Evolutionary conservation across 2,329 filamentous ascomycete genomes (phyloP).

Genomic region (Aspergillus amoenus): DNA sequence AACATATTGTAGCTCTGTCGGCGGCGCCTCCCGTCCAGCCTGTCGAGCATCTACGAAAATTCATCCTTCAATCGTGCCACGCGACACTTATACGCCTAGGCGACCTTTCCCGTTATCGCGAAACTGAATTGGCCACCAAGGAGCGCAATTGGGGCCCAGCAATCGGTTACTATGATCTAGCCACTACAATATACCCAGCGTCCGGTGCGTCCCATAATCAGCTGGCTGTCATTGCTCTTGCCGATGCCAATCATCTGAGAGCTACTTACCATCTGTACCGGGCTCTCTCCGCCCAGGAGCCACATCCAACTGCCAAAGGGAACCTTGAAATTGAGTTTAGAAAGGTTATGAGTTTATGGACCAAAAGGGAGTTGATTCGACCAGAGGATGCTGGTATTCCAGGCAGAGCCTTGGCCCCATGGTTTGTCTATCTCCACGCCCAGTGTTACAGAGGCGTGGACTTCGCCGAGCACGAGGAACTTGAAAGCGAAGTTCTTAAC

Average conservation of each 20-base stretch:
- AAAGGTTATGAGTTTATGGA: conserved; percentile 60
- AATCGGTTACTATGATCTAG: conserved; percentile 80
- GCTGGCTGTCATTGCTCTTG: conserved; percentile 79
- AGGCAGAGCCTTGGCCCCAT: conserved; percentile 65
- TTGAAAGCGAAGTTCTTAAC: conserved; percentile 82
- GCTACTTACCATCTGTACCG: conserved; percentile 89
- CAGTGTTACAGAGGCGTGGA: conserved; percentile 75
- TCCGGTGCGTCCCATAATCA: conserved; percentile 87
- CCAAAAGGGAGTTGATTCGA: conserved; percentile 52
- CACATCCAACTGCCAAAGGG: conserved; percentile 69
- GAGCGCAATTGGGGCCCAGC: conserved; percentile 76
- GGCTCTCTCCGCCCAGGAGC: conserved; percentile 70
- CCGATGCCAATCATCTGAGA: conserved; percentile 74
- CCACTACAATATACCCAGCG: conserved; percentile 72
- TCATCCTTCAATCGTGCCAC: conserved; percentile 73
- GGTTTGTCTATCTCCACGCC: conserved; percentile 85
- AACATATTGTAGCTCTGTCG: conserved; percentile 35
- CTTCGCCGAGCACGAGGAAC: conserved; percentile 72
- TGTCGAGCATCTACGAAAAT: conserved; percentile 52
- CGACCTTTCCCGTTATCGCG: conserved; percentile 84
- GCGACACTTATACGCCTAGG: conserved; percentile 81
- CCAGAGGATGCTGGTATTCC: conserved; percentile 51
- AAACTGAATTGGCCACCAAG: conserved; percentile 69
- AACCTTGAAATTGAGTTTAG: conserved; percentile 82
- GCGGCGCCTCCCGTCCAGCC: conserved; percentile 46